phyloP scores from a whole-genome alignment of 805 yeast genomes.

The Saccharomycopsis guyanensis region DNA sequence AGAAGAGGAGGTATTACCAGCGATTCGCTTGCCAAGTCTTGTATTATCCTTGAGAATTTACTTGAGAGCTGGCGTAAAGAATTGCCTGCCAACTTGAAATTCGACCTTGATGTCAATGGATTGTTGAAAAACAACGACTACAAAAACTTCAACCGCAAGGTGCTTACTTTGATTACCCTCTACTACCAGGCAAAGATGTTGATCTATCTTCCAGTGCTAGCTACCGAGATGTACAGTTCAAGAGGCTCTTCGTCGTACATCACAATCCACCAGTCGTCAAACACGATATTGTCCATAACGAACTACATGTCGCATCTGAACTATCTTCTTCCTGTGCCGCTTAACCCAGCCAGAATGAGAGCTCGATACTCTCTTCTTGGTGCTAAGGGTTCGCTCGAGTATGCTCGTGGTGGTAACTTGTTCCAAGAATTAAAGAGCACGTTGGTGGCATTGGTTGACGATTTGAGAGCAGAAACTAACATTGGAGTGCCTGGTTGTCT shows the following conservation, averaged over 20 bases:
- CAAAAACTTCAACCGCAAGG: slow-evolving; percentile 29
- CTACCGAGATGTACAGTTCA: slow-evolving; percentile 31
- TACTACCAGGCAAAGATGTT: slow-evolving; percentile 58
- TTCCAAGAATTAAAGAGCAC: slow-evolving; percentile 61
- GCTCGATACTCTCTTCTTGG: slow-evolving; percentile 57
- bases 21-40: slow-evolving; percentile 28
- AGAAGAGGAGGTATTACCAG: slow-evolving; percentile 41
- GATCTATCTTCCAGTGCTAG: slow-evolving; percentile 58
- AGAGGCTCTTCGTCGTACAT: slow-evolving; percentile 51
- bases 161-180: slow-evolving; percentile 45
- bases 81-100: slow-evolving; percentile 51
- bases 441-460: slow-evolving; percentile 41
- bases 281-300: slow-evolving; percentile 49
- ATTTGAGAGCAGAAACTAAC: slow-evolving; percentile 43
- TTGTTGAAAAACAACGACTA: slow-evolving; percentile 32
- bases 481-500: slow-evolving; percentile 55
- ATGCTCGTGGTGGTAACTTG: slow-evolving; percentile 74
- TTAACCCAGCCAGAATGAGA: slow-evolving; percentile 53
- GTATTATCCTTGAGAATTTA: slow-evolving; percentile 48
- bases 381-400: slow-evolving; percentile 73
- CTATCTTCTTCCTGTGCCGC: slow-evolving; percentile 51
- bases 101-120: slow-evolving; percentile 58
- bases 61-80: slow-evolving; percentile 75
- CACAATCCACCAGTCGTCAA: slow-evolving; percentile 60
- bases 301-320: slow-evolving; percentile 33